Evolutionary conservation across 306 rosid genomes (phyloP).

Genomic region (Corylus avellana): DNA sequence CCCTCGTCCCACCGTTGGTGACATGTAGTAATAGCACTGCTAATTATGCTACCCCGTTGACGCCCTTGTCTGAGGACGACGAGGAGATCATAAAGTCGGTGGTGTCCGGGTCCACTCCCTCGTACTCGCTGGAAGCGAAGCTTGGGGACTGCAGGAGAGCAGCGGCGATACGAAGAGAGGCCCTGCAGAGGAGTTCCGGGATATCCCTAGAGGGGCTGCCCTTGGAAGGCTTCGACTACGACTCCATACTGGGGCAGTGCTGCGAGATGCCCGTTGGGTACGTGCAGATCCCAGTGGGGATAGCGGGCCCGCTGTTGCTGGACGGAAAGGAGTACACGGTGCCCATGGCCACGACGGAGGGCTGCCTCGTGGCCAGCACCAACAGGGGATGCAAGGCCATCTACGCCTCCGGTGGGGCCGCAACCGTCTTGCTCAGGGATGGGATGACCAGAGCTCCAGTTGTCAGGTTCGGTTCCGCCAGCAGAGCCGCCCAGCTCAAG

Average conservation of each 20-base stretch:
- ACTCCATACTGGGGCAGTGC: slow-evolving; percentile 83
- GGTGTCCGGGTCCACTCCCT: slow-evolving; percentile 55
- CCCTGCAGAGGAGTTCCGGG: slow-evolving; percentile 55
- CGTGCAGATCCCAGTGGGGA: slow-evolving; percentile 84
- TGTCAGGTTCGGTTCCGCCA: slow-evolving; percentile 64
- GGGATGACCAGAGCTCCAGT: slow-evolving; percentile 93
- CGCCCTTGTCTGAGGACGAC: slow-evolving; percentile 44
- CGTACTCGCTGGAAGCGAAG: slow-evolving; percentile 68
- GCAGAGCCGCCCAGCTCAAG: slow-evolving; percentile 73
- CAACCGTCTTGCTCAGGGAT: slow-evolving; percentile 63
- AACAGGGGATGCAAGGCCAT: slow-evolving; percentile 93
- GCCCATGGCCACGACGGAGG: slow-evolving; percentile 96
- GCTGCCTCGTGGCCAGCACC: slow-evolving; percentile 80
- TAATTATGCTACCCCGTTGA: slow-evolving; percentile 26
- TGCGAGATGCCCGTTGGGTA: slow-evolving; percentile 94
- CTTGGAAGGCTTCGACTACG: slow-evolving; percentile 74
- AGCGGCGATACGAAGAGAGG: slow-evolving; percentile 63
- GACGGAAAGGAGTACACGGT: slow-evolving; percentile 71
- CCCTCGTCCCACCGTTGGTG: neutral
- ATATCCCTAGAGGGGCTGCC: slow-evolving; percentile 66
- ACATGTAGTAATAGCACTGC: too few relatives aligned
- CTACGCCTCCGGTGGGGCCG: slow-evolving; percentile 73
- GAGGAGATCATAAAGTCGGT: slow-evolving; percentile 61
- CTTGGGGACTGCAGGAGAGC: slow-evolving; percentile 73
- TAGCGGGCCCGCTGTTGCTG: slow-evolving; percentile 76